phyloP scores from a whole-genome alignment of 2,329 filamentous ascomycete species.

The Metarhizium anisopliae region DNA sequence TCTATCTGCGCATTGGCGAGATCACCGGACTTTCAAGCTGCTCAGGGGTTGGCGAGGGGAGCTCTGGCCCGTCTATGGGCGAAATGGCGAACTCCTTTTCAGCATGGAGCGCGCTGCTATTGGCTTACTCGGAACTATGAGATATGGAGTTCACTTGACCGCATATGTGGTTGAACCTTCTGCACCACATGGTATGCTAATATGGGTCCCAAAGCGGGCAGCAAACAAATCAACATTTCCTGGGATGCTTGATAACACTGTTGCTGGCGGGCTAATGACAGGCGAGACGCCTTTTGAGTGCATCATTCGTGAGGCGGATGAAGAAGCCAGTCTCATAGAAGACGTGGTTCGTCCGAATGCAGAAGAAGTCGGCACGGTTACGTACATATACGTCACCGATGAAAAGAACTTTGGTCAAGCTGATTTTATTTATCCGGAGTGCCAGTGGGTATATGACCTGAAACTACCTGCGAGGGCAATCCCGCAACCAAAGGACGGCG shows the following conservation, averaged over 20 bases:
- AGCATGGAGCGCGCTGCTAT: slow-evolving; percentile 70
- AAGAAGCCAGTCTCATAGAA: slow-evolving; percentile 77
- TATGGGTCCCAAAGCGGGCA: slow-evolving; percentile 79
- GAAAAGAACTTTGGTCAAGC: slow-evolving; percentile 69
- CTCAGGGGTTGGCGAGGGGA: slow-evolving; percentile 75
- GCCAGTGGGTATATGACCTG: slow-evolving; percentile 86
- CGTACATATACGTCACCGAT: slow-evolving; percentile 78
- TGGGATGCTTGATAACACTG: slow-evolving; percentile 91
- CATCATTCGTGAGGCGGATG: slow-evolving; percentile 74
- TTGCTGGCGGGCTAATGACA: slow-evolving; percentile 70
- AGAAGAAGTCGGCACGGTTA: slow-evolving; percentile 58
- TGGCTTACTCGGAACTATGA: slow-evolving; percentile 64
- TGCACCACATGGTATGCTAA: slow-evolving; percentile 48
- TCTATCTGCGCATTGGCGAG: slow-evolving; percentile 59
- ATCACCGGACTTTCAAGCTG: slow-evolving; percentile 62
- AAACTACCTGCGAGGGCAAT: slow-evolving; percentile 60
- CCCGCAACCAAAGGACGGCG: slow-evolving; percentile 73
- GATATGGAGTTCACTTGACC: slow-evolving; percentile 76
- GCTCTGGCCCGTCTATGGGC: slow-evolving; percentile 67
- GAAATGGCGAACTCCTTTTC: slow-evolving; percentile 54
- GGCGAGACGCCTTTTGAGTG: slow-evolving; percentile 75
- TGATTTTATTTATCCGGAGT: slow-evolving; percentile 79
- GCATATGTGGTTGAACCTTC: slow-evolving; percentile 48
- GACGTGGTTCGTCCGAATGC: slow-evolving; percentile 54
- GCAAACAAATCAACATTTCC: slow-evolving; percentile 77